These are phyloP conservation scores for Fraxinus paxiana DNA, from an alignment of 305 asterid genomes.

Conservation along the genomic window DNA sequence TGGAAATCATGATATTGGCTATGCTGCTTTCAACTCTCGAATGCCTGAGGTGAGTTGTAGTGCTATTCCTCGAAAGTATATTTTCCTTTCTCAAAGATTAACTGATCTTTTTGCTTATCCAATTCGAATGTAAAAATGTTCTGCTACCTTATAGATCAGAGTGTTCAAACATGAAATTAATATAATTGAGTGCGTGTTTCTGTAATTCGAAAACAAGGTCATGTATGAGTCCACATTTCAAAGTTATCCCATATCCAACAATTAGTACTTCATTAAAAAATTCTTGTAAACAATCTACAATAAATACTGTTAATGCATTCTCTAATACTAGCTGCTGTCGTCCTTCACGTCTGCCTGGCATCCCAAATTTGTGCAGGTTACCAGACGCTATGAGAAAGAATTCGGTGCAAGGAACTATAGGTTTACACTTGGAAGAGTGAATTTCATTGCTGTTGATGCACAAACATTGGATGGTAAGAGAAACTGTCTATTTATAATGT, in stretches of 20 bases:
- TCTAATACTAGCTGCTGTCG: slow-evolving; percentile 13
- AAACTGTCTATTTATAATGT: slow-evolving; percentile 6
- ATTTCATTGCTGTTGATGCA: slow-evolving; percentile 74
- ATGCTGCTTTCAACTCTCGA: slow-evolving; percentile 56
- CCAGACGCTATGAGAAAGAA: slow-evolving; percentile 66
- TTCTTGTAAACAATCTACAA: background rate
- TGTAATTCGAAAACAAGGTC: background rate
- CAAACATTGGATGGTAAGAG: slow-evolving; percentile 87
- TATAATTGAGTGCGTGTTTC: background rate
- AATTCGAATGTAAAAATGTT: background rate
- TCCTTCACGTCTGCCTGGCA: slow-evolving; percentile 17
- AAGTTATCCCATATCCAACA: background rate
- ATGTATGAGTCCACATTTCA: background rate
- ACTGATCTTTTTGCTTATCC: background rate
- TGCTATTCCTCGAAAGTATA: background rate
- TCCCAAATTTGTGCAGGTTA: slow-evolving; percentile 42
- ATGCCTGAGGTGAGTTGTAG: slow-evolving; percentile 55
- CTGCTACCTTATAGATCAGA: background rate
- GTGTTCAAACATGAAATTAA: background rate
- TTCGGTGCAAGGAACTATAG: slow-evolving; percentile 77
- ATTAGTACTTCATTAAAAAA: background rate
- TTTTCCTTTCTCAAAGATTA: background rate
- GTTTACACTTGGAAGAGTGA: slow-evolving; percentile 67
- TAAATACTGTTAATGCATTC: background rate
- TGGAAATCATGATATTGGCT: slow-evolving; percentile 94